Conservation (phyloP, 176 grass and related monocot species). For the Triticum dicoccoides region DNA sequence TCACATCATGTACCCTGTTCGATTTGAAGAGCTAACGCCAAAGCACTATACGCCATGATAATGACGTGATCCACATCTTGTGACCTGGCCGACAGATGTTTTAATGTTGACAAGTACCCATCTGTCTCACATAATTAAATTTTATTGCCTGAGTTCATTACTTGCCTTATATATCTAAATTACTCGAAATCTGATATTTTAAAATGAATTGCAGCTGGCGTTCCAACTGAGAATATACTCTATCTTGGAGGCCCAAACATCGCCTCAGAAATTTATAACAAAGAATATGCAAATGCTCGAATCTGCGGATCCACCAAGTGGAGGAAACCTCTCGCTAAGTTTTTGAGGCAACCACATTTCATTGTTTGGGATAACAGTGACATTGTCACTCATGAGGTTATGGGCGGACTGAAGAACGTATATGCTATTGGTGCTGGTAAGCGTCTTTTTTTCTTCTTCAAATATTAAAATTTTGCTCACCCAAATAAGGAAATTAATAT, state of each 20-base stretch:
- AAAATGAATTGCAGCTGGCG: constrained; percentile 61
- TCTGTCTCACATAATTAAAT: background rate
- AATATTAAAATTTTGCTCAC: background rate
- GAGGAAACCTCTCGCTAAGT: constrained; percentile 86
- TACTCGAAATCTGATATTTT: background rate
- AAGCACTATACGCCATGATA: background rate
- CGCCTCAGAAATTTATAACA: constrained; percentile 98
- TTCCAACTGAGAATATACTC: constrained; percentile 97
- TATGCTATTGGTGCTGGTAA: constrained; percentile 98
- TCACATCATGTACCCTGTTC: constrained; percentile 15
- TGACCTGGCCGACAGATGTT: background rate
- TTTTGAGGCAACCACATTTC: constrained; percentile 95
- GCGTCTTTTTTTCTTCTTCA: background rate
- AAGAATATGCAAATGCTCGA: constrained; percentile 97
- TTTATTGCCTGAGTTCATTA: background rate
- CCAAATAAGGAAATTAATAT: background rate
- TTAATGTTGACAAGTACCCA: constrained; percentile 14
- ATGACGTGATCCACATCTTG: constrained; percentile 14
- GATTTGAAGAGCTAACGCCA: constrained; percentile 6
- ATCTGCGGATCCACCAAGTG: constrained; percentile 90
- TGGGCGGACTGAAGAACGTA: constrained; percentile 96
- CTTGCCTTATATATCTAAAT: background rate
- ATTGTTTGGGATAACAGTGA: constrained; percentile 99
- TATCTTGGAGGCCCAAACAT: constrained; percentile 98
- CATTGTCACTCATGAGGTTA: constrained; percentile 97